A percentile compares a stretch with the other conserved stretches of the same genome.
These are phyloP conservation scores for Aspergillus indologenus DNA, from an alignment of 495 filamentous ascomycete genomes.

Conservation along the genomic window DNA sequence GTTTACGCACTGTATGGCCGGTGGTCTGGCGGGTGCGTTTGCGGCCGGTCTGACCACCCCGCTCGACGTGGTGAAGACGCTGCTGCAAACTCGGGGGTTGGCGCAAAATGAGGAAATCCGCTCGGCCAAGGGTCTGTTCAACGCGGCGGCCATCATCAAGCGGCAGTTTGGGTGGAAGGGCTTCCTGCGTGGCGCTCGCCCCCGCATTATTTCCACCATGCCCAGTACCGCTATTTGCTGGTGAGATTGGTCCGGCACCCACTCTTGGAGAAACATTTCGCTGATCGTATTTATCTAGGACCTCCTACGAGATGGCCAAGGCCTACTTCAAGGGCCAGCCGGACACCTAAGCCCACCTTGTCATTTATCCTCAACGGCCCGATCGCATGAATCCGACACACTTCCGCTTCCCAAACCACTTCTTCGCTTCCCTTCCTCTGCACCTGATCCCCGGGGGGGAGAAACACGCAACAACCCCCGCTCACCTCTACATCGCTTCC, in stretches of 20 bases:
- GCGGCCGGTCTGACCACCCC: slow-evolving; percentile 93
- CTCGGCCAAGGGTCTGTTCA: slow-evolving; percentile 75
- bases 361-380: slow-evolving; percentile 8
- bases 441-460: not conserved
- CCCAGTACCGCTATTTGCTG: slow-evolving; percentile 98
- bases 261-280: slow-evolving; percentile 23
- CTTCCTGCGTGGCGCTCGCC: slow-evolving; percentile 89
- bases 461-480: not conserved
- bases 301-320: slow-evolving; percentile 78
- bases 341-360: slow-evolving; percentile 21
- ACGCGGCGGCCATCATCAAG: slow-evolving; percentile 80
- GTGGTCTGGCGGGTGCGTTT: slow-evolving; percentile 87
- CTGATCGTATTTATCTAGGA: slow-evolving; percentile 44
- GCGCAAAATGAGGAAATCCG: slow-evolving; percentile 78
- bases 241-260: slow-evolving; percentile 45
- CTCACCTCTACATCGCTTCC: slow-evolving; percentile 12
- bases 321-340: slow-evolving; percentile 59
- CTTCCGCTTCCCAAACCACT: slow-evolving; percentile 2
- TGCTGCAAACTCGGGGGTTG: slow-evolving; percentile 87
- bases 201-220: slow-evolving; percentile 93
- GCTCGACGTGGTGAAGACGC: slow-evolving; percentile 95
- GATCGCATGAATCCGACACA: slow-evolving; percentile 19
- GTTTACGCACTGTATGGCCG: slow-evolving; percentile 84
- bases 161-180: slow-evolving; percentile 77
- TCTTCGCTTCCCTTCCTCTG: not conserved